Evolutionary conservation across 2,329 filamentous ascomycete species (phyloP), one percentile per base, ranked within the genome.

Genomic region (Hymenoscyphus scutula): DNA sequence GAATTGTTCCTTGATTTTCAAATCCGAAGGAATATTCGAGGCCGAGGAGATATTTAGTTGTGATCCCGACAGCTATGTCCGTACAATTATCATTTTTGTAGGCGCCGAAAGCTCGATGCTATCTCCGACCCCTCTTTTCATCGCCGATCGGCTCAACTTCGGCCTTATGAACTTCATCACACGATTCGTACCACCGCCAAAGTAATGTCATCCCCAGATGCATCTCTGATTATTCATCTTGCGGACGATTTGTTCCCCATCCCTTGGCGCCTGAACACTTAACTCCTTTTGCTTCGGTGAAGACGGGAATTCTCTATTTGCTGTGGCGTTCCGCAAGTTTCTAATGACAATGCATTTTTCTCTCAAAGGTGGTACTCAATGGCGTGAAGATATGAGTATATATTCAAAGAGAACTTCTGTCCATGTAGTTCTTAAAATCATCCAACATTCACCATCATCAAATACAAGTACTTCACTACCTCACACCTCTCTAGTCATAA

Each of bases 101-200:
- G 34, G 11, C 34, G 34, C 34, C 34, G 13, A 37, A 23, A 23
- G 5, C 15, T 25, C 13, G 10, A 13, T 25, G 45, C 45, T 51
- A 51, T 51, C 19, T 51, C 45, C 45, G 45, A 51, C 19, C 19
- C 45, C 19, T 25, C 23, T 23, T 51, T 51, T 25, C 45, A 51
- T 51, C 45, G 11, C 45, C 45, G 19, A 51, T 25, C 41, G 45
- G 45, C n/a, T 48, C 41, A 48, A 48, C n/a, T 48, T 48, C 45
- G 25, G 45, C 45, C 45, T 19, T 51, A 51, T 23, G 45, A 23
- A 51, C 45, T 23, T 51, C 45, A 25, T 13, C 38, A 41, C 8
- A 15, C 34, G 27, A 10, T 37, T 37, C n/a, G 38, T 8, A 8
- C n/a, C n/a, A 45, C 8, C 6, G 2, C n/a, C 38, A 8, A 19